These are phyloP conservation scores for Solanum sparsipilum DNA, from an alignment of 257 asterid species.

Conservation along the genomic window DNA sequence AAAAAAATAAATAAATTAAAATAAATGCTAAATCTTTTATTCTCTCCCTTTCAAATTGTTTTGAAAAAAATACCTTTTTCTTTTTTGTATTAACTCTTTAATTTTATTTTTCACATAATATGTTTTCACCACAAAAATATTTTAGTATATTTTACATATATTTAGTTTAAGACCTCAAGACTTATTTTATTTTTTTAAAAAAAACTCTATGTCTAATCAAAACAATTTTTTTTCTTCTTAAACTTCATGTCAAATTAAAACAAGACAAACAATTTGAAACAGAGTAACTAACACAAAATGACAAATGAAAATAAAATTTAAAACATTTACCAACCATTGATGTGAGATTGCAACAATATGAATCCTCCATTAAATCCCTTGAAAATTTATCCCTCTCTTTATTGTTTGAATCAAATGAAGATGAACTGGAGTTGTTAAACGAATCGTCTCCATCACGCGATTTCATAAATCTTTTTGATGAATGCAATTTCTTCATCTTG, in stretches of 20 bases:
- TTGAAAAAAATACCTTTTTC: too few relatives aligned
- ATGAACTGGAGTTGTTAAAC: slow-evolving; percentile 20
- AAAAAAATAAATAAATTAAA: background rate
- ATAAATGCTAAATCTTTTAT: background rate
- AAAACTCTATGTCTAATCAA: too few relatives aligned
- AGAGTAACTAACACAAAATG: background rate
- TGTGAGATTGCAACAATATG: slow-evolving; percentile 36
- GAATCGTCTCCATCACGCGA: background rate
- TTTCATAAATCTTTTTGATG: background rate
- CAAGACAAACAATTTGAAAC: background rate
- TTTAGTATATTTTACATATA: background rate
- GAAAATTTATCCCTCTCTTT: slow-evolving; percentile 11
- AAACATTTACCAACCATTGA: slow-evolving; percentile 28
- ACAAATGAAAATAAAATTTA: background rate
- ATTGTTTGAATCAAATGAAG: slow-evolving; percentile 15
- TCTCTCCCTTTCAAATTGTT: background rate
- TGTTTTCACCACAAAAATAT: too few relatives aligned
- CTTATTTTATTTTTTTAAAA: too few relatives aligned
- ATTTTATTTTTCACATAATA: too few relatives aligned
- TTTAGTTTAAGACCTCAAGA: background rate
- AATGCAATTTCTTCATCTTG: slow-evolving; percentile 4
- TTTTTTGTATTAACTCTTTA: too few relatives aligned
- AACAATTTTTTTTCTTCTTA: too few relatives aligned
- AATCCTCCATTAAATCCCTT: slow-evolving; percentile 14
- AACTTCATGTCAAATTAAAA: background rate